Conservation (phyloP, 2,329 filamentous ascomycete genomes). For the Davidsoniella virescens region DNA sequence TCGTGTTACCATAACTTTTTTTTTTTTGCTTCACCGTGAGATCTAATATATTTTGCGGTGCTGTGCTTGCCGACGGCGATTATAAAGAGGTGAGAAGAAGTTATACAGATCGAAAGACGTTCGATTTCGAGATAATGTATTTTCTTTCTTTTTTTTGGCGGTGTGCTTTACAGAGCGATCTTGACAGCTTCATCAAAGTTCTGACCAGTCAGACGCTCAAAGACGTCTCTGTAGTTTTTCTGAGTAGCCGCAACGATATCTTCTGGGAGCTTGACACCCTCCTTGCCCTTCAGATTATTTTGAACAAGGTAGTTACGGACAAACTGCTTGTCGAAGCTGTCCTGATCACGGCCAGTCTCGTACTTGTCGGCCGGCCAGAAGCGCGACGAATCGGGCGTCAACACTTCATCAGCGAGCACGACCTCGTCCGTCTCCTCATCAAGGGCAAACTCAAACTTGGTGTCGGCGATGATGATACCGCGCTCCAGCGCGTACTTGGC, state of each 20-base stretch:
- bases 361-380: constrained; percentile 63
- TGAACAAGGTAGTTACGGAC: constrained; percentile 66
- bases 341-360: constrained; percentile 54
- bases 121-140: no score
- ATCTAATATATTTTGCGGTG: no score
- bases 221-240: constrained; percentile 62
- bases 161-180: background rate
- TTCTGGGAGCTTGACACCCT: constrained; percentile 39
- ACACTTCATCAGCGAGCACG: constrained; percentile 55
- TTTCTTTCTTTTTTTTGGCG: no score
- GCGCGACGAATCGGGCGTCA: constrained; percentile 68
- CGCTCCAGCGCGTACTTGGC: constrained; percentile 39
- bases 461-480: constrained; percentile 27
- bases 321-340: constrained; percentile 80
- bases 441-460: constrained; percentile 36
- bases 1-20: no score
- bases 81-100: no score
- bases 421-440: constrained; percentile 19
- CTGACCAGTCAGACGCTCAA: constrained; percentile 44
- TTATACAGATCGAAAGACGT: no score
- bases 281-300: constrained; percentile 38
- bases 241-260: constrained; percentile 54
- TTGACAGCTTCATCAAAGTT: constrained; percentile 22
- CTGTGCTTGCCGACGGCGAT: no score
- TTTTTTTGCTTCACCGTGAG: no score